Evolutionary conservation across 2,329 filamentous ascomycete species (phyloP).

Genomic region (Nannizziopsis barbatae): DNA sequence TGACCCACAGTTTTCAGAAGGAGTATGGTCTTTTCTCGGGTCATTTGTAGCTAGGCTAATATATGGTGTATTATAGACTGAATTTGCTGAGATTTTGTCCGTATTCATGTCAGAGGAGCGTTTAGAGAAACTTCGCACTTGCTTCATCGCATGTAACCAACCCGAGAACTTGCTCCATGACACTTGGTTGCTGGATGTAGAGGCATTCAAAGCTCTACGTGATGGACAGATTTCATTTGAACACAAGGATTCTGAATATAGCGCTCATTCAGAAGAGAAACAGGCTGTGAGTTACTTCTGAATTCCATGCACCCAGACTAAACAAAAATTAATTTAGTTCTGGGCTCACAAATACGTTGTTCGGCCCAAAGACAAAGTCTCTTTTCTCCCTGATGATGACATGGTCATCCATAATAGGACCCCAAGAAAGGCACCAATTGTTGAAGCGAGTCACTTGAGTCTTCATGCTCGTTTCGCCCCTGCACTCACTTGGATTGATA

Average conservation of each 20-base stretch:
- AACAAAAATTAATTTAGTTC: too few species aligned
- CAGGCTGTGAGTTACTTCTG: too few species aligned
- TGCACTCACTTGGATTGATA: slow-evolving; percentile 10
- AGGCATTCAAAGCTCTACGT: slow-evolving; percentile 7
- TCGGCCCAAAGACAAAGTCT: too few species aligned
- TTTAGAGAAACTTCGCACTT: background rate
- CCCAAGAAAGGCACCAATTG: too few species aligned
- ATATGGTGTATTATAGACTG: slow-evolving; percentile 1
- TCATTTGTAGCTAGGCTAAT: slow-evolving; percentile 1
- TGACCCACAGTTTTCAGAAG: slow-evolving; percentile 11
- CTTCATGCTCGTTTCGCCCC: slow-evolving; percentile 10
- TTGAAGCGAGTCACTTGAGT: slow-evolving; percentile 1
- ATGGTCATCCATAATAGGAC: too few species aligned
- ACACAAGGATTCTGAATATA: slow-evolving; percentile 4
- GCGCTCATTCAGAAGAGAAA: background rate
- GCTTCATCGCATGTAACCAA: background rate
- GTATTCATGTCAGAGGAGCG: slow-evolving; percentile 8
- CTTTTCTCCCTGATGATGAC: too few species aligned
- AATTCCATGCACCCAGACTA: too few species aligned
- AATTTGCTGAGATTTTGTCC: slow-evolving; percentile 6
- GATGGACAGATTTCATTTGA: background rate
- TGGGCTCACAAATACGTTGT: too few species aligned
- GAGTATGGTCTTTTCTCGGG: slow-evolving; percentile 3
- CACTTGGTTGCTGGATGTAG: slow-evolving; percentile 10
- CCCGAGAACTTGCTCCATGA: slow-evolving; percentile 6